Evolutionary conservation across 495 filamentous ascomycete genomes (phyloP).

Genomic region (Terfezia claveryi): DNA sequence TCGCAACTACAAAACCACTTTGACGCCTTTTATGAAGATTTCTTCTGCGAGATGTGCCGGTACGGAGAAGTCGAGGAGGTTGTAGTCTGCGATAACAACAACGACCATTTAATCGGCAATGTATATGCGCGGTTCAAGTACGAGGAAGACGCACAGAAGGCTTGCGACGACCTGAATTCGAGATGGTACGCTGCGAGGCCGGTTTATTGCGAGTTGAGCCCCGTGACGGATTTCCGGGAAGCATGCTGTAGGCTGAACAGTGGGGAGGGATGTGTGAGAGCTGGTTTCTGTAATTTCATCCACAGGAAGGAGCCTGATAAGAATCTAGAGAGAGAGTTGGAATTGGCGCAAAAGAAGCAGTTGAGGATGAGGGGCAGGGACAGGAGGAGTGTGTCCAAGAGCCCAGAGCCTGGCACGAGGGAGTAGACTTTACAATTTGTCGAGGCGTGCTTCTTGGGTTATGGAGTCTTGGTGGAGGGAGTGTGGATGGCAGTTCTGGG

Average conservation of each 20-base stretch:
- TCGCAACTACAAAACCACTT: slow-evolving; percentile 95
- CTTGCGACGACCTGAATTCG: slow-evolving; percentile 81
- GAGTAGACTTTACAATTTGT: neutral
- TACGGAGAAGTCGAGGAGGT: slow-evolving; percentile 79
- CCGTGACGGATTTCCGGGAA: slow-evolving; percentile 96
- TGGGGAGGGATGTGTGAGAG: slow-evolving; percentile 86
- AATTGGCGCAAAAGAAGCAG: slow-evolving; percentile 88
- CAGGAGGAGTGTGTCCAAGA: slow-evolving; percentile 42
- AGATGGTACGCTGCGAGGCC: slow-evolving; percentile 95
- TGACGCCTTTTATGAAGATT: slow-evolving; percentile 98
- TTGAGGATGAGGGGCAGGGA: slow-evolving; percentile 65
- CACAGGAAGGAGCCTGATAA: slow-evolving; percentile 81
- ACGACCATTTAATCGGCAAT: slow-evolving; percentile 96
- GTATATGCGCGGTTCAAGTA: slow-evolving; percentile 99
- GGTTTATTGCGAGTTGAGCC: slow-evolving; percentile 91
- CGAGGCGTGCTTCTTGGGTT: neutral
- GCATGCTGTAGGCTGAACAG: slow-evolving; percentile 88
- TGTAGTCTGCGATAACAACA: slow-evolving; percentile 86
- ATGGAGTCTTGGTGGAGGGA: neutral
- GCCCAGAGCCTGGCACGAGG: neutral
- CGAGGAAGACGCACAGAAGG: slow-evolving; percentile 82
- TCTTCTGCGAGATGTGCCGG: slow-evolving; percentile 98
- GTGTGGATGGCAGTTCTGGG: neutral
- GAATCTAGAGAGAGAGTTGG: slow-evolving; percentile 73
- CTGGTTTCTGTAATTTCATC: slow-evolving; percentile 98